Evolutionary conservation across 2,329 filamentous ascomycete species (phyloP).

Genomic region (Aspergillus brasiliensis): DNA sequence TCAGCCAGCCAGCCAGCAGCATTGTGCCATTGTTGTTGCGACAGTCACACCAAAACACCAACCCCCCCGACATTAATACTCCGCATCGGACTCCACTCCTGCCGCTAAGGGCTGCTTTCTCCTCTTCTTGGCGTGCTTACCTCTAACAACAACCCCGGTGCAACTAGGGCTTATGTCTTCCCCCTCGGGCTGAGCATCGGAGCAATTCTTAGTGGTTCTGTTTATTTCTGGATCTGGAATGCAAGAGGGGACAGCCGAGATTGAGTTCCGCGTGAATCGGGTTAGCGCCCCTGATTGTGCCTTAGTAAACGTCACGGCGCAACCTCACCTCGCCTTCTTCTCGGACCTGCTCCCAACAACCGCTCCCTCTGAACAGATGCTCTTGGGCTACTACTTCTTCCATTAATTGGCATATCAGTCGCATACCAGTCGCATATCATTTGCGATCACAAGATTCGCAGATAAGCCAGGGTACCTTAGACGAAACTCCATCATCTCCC

Average conservation of each 20-base stretch:
- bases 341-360: conserved; percentile 19
- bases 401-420: conserved; percentile 15
- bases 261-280: conserved; percentile 26
- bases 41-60: conserved; percentile 3
- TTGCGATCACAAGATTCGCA: conserved; percentile 14
- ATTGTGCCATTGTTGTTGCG: conserved; percentile 3
- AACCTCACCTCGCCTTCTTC: conserved; percentile 31
- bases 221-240: conserved; percentile 9
- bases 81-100: conserved; percentile 25
- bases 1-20: background rate
- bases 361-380: conserved; percentile 11
- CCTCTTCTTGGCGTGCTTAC: conserved; percentile 27
- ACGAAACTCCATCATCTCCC: conserved; percentile 10
- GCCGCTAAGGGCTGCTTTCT: conserved; percentile 15
- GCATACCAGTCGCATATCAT: conserved; percentile 21
- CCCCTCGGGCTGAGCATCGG: conserved; percentile 15
- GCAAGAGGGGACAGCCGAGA: conserved; percentile 16
- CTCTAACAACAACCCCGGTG: background rate
- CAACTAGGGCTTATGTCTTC: conserved; percentile 15
- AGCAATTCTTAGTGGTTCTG: background rate
- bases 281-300: conserved; percentile 26
- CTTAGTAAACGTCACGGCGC: conserved; percentile 40
- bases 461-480: background rate
- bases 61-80: conserved; percentile 16
- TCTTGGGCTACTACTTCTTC: conserved; percentile 12